Evolutionary conservation across 225 moss, liverwort and hornwort genomes (phyloP), one percentile per base, ranked within the genome.

Genomic region (Polytrichum formosum): DNA sequence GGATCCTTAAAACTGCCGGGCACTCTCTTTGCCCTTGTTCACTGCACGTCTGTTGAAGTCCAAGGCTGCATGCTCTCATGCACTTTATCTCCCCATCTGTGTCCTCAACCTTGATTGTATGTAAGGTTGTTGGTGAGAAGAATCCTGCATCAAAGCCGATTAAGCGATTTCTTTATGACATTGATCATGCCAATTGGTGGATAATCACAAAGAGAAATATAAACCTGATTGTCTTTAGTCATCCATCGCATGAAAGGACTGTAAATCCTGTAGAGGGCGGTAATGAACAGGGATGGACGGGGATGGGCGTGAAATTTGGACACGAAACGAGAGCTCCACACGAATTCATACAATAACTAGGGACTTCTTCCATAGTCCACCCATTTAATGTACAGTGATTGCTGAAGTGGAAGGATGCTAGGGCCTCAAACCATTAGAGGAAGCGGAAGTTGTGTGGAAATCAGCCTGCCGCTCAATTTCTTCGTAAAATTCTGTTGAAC

Each of bases 11-110:
- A 53, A 78, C 67, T 20, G 72, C 75, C 17, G 76, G 65, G 23
- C 83, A 80, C 59, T 74, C 66, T 23, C 9, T 80, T 22, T 25
- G 74, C 72, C 80, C 73, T 71, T 68, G 9, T 63, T 76, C 74
- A 67, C 81, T 81, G 72, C 81, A 87, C 31, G 70, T 74, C 72
- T 55, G 77, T 76, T 71, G 68, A 33, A 87, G 83, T 67, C 72
- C 55, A 72, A 87, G 72, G 74, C 64, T 81, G 79, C 83, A 87
- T 56, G 62, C 76, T 28, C 67, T 33, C 74, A 62, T 56, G 56
- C 84, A 87, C 71, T 81, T 77, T 62, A 28, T 70, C 61, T 72
- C 72, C 76, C 70, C 76, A 71, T 72, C 80, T 67, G 29, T 30
- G 61, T 70, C 70, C 74, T 87, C 78, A 55, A 87, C 72, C 64